Evolutionary conservation across 371 early-diverging fungal species (phyloP), one percentile per base, ranked within the genome.

Genomic region (Chytridiales sp.): DNA sequence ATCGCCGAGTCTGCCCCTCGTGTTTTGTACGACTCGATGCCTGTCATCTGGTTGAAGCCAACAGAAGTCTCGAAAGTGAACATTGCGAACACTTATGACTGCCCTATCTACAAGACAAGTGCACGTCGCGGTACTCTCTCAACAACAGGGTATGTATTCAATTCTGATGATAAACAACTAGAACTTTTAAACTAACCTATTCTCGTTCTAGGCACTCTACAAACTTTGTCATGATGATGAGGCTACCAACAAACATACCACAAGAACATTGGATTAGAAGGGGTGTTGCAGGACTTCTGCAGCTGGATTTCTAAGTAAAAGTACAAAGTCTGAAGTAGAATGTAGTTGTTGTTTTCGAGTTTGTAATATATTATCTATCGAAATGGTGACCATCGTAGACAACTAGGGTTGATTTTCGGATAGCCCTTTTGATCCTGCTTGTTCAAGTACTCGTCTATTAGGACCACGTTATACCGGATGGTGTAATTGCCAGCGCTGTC

Each of bases 61-160:
- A 74, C 73, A 3, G 75, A 78, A 43, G 46, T 64, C 29, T 54
- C 69, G 41, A 67, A 67, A 49, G 60, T 79, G 22, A 59, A 56
- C 8, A 48, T 63, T 13, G 24, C 8, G 21, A 65, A 69, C 47
- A 72, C 76, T 17, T 82, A 80, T 50, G 77, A 77, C 13, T 79
- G 80, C 56, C 82, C 82, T 1, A 73, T 82, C 1, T 82, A 82
- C 68, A 82, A 80, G 50, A 82, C 82, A 3, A 71, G 74, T 27
- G 77, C 80, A 17, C 53, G 82, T 1, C 48, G 82, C 21, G 82
- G 82, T 6, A 75, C 73, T 4, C 66, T 82, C 8, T 82, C 82
- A 15, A 82, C 82, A 22, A 82, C 82, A 21, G 80, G 80, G 79
- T 78, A 69, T 30, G 64, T 50, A 9, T 31, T 38, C 8, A 34